Base-by-base conservation (phyloP, 371 early-diverging fungal species). In the Capillidium heterosporum region DNA sequence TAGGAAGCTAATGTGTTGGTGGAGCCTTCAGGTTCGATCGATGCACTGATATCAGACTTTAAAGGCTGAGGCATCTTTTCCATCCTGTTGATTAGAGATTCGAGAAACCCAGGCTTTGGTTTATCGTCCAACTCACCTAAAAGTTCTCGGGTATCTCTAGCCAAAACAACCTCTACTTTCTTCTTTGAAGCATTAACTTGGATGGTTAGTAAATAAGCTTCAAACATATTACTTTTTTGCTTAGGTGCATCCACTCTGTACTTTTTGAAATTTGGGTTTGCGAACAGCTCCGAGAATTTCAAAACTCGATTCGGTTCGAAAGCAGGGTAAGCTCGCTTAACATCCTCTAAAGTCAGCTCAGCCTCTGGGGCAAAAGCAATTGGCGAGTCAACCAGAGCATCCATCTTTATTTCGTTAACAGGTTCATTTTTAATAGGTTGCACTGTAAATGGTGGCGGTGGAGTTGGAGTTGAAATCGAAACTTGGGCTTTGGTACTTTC, bases 221-320 rank as follows among this genome's bases (percentile, higher is more conserved):
- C 32, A 44, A 52, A 21, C 0, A 13, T 50, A 7, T 35, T 35
- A 35, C 40, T 27, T 8, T 44, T 40, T 10, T 2, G 32, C 29
- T n/a, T 19, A 46, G 58, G 51, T 42, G 23, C 54, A 28, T 40
- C 24, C 31, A 27, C 31, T 44, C 26, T 41, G 4, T 32, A 29
- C 19, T 35, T 58, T 24, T 48, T 49, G 10, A 31, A 29, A n/a
- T 43, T 26, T 10, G 43, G 58, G 0, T 70, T 60, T 59, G 71
- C 72, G 60, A 86, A 83, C 10, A 86, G 57, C 26, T 82, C 80
- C 1, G 82, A 77, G 58, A 84, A 86, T 55, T 75, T 79, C 3
- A 82, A 66, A 4, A 77, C 65, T 43, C 73, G 71, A 46, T 69
- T 67, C 56, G 69, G 67, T 58, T 79, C 80, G 61, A 82, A 84